A percentile compares a stretch with the other conserved stretches of the same genome.
These are phyloP conservation scores for Pelargonium cotyledonis DNA, from an alignment of 441 rosid species.

Conservation along the genomic window DNA sequence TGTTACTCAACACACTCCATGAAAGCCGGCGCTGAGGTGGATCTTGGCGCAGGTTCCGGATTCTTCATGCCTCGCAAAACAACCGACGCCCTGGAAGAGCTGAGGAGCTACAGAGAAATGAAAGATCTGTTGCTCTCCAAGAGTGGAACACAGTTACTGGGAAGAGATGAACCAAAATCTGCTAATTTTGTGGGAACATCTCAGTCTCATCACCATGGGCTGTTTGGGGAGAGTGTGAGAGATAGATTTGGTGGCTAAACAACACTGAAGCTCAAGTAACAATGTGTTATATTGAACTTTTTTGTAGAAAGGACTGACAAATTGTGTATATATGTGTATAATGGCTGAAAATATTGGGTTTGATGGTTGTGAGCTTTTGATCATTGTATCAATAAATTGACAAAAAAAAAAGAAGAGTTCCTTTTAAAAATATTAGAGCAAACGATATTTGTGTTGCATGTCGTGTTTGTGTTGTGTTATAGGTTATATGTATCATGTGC, in stretches of 20 bases:
- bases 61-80: conserved; percentile 58
- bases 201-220: not conserved
- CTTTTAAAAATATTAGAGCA: too few species aligned
- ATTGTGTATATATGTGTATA: conserved; percentile 6
- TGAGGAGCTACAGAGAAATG: conserved; percentile 66
- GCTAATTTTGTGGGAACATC: conserved; percentile 7
- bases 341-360: not conserved
- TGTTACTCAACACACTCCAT: conserved; percentile 45
- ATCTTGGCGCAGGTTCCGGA: conserved; percentile 54
- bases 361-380: not conserved
- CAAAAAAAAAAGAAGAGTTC: too few species aligned
- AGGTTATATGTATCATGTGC: too few species aligned
- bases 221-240: not conserved
- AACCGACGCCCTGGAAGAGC: conserved; percentile 78
- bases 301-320: conserved; percentile 2
- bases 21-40: conserved; percentile 42
- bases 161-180: conserved; percentile 24
- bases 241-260: not conserved
- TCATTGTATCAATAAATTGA: not conserved
- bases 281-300: not conserved
- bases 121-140: conserved; percentile 67
- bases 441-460: too few species aligned
- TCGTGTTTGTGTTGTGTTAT: too few species aligned
- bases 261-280: not conserved
- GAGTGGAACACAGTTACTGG: conserved; percentile 47